Evolutionary conservation across 352 stramenopile genomes (phyloP).

Genomic region (Pythium myriotylum): DNA sequence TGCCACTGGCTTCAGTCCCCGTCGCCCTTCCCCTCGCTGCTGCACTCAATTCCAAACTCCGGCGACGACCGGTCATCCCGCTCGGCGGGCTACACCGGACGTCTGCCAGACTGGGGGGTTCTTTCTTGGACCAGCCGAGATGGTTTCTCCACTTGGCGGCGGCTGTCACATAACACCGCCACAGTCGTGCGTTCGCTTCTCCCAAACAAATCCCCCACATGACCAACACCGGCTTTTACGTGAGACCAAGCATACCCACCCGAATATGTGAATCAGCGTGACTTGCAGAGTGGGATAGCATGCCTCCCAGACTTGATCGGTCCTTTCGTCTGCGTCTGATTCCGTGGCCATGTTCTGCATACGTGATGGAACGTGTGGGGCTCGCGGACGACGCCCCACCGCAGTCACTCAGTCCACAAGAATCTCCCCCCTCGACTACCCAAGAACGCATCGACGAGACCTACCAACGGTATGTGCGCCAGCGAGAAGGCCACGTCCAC

Average conservation of each 20-base stretch:
- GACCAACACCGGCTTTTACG: background rate
- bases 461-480: conserved; percentile 30
- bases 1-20: background rate
- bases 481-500: conserved; percentile 23
- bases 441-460: background rate
- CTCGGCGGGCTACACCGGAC: too few relatives aligned
- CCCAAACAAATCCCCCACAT: too few relatives aligned
- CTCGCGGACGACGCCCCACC: background rate
- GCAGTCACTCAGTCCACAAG: conserved; percentile 17
- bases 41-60: too few relatives aligned
- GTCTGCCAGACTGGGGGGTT: too few relatives aligned
- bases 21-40: background rate
- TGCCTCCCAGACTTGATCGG: conserved; percentile 25
- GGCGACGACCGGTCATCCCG: too few relatives aligned
- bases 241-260: background rate
- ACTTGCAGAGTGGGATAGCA: conserved; percentile 17
- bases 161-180: background rate
- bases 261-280: background rate
- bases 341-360: conserved; percentile 20
- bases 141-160: too few relatives aligned
- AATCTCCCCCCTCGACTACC: conserved; percentile 1
- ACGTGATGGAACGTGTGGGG: conserved; percentile 14
- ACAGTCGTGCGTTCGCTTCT: too few relatives aligned
- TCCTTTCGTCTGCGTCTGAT: conserved; percentile 22
- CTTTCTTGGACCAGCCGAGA: too few relatives aligned